These are phyloP conservation scores for Verruconis gallopava DNA, from an alignment of 2,329 filamentous ascomycete genomes.

Conservation along the genomic window DNA sequence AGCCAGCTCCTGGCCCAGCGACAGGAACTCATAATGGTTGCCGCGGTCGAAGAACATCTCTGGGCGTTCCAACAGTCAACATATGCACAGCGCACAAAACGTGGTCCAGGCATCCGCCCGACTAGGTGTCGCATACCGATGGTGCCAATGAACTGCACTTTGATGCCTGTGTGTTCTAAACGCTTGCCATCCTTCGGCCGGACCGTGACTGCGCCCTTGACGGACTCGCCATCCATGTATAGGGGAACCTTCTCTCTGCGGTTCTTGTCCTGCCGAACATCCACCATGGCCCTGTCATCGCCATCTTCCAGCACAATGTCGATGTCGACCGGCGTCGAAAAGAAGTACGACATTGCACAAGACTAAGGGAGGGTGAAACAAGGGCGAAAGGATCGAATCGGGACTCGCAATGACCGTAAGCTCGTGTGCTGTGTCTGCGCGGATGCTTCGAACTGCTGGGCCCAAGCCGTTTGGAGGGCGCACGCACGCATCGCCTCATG, in stretches of 20 bases:
- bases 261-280: conserved; percentile 98
- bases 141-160: conserved; percentile 97
- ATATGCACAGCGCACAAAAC: too few relatives aligned
- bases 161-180: conserved; percentile 96
- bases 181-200: conserved; percentile 96
- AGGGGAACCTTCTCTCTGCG: conserved; percentile 91
- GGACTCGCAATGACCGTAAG: background rate
- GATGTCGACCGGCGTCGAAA: conserved; percentile 96
- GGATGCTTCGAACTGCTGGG: too few relatives aligned
- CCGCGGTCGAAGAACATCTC: conserved; percentile 99
- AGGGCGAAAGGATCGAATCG: background rate
- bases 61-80: conserved; percentile 24
- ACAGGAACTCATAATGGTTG: conserved; percentile 98
- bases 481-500: too few relatives aligned
- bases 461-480: too few relatives aligned
- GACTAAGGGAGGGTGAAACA: background rate
- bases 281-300: conserved; percentile 88
- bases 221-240: conserved; percentile 96
- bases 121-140: conserved; percentile 50
- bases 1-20: conserved; percentile 88
- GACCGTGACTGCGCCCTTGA: conserved; percentile 91
- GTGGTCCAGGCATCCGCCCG: background rate
- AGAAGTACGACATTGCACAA: conserved; percentile 78
- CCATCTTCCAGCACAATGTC: conserved; percentile 93
- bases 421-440: too few relatives aligned